Evolutionary conservation across 1,284 basidiomycete species (phyloP).

Genomic region (Melanopsichium pennsylvanicum): DNA sequence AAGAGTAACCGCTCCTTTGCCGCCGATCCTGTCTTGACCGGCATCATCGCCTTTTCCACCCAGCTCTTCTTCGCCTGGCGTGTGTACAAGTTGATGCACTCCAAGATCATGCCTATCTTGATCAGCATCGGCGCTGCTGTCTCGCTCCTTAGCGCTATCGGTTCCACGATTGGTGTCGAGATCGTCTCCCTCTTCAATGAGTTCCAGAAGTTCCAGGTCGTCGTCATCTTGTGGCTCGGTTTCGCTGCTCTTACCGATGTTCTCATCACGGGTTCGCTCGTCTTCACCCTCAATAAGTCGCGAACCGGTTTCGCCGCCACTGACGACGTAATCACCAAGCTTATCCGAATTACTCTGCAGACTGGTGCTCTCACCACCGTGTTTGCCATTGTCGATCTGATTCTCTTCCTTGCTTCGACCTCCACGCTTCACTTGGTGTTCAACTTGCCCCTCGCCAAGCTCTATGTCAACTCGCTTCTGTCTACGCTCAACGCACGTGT

Average conservation of each 20-base stretch:
- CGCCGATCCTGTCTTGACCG: constrained; percentile 55
- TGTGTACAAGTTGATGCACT: constrained; percentile 55
- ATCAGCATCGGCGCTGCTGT: constrained; percentile 34
- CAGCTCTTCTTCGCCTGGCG: constrained; percentile 63
- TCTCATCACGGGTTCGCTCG: constrained; percentile 53
- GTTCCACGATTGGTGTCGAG: constrained; percentile 56
- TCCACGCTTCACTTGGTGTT: constrained; percentile 58
- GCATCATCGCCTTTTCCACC: constrained; percentile 53
- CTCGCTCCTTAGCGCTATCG: constrained; percentile 51
- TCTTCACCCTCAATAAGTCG: constrained; percentile 56
- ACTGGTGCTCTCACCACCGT: constrained; percentile 56
- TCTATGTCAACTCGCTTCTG: constrained; percentile 62
- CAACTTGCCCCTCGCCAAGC: constrained; percentile 61
- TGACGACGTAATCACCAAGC: constrained; percentile 59
- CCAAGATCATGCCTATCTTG: constrained; percentile 44
- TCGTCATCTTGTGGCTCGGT: constrained; percentile 59
- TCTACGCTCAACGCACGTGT: constrained; percentile 61
- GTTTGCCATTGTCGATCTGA: constrained; percentile 56
- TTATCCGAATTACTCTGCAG: constrained; percentile 59
- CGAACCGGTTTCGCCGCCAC: constrained; percentile 60
- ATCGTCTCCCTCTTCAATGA: constrained; percentile 46
- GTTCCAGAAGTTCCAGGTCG: constrained; percentile 60
- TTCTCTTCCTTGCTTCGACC: constrained; percentile 55
- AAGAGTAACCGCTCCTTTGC: constrained; percentile 44
- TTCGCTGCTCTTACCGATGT: constrained; percentile 56